Conservation (phyloP, 108 stramenopile genomes). For the Parietichytrium sp. region DNA sequence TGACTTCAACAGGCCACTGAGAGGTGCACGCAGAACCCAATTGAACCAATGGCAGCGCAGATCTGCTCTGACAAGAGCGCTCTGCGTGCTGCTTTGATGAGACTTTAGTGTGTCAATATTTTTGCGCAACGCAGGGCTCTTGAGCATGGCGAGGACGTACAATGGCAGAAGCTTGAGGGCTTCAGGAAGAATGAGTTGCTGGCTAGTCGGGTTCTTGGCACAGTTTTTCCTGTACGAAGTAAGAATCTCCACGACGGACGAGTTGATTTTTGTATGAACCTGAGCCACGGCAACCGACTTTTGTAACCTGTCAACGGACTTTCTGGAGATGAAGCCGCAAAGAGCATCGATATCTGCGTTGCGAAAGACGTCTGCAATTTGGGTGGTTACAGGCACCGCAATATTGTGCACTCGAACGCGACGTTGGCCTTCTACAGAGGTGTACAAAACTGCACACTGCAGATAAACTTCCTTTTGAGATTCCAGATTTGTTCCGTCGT, state of each 20-base stretch:
- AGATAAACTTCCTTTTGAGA: not conserved
- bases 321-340: not conserved
- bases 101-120: conserved; percentile 12
- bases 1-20: not conserved
- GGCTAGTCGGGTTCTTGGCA: conserved; percentile 61
- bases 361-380: conserved; percentile 23
- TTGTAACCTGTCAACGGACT: conserved; percentile 35
- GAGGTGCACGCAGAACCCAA: not conserved
- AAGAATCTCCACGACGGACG: conserved; percentile 50
- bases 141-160: conserved; percentile 65
- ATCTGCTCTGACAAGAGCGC: conserved; percentile 30
- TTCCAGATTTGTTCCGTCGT: not conserved
- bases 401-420: conserved; percentile 48
- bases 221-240: conserved; percentile 71
- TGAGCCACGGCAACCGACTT: not conserved
- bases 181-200: conserved; percentile 84
- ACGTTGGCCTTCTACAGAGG: conserved; percentile 1
- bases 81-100: not conserved
- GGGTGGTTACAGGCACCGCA: not conserved
- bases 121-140: not conserved
- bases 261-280: not conserved
- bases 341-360: conserved; percentile 41
- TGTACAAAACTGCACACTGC: conserved; percentile 47
- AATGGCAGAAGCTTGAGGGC: conserved; percentile 79
- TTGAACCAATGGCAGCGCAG: not conserved